Percentiles rank a stretch among this genome's conserved stretches.
Conservation (phyloP, 2,329 filamentous ascomycete species). For the Fusarium sp. region DNA sequence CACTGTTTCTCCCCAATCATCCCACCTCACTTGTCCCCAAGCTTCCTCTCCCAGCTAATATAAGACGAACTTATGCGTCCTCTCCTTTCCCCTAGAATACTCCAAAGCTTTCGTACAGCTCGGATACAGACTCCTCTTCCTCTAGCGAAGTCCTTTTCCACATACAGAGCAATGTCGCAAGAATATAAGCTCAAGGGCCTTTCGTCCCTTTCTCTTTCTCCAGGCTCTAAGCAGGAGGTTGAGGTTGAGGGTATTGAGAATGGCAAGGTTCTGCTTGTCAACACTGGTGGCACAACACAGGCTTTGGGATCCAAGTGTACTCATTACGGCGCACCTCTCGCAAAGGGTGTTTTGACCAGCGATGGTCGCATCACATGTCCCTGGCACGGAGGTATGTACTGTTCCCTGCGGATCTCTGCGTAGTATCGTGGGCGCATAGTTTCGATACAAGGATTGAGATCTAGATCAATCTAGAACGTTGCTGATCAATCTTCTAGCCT, state of each 20-base stretch:
- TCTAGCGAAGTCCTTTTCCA: conserved; percentile 40
- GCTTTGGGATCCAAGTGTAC: conserved; percentile 87
- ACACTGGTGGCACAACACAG: conserved; percentile 79
- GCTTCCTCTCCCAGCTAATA: not conserved
- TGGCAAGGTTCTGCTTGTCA: conserved; percentile 88
- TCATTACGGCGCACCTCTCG: conserved; percentile 92
- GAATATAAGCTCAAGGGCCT: conserved; percentile 82
- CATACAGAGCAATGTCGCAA: conserved; percentile 60
- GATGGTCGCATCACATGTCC: conserved; percentile 90
- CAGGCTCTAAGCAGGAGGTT: conserved; percentile 86
- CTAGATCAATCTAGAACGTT: not conserved
- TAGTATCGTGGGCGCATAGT: not conserved
- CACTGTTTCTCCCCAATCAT: conserved; percentile 12
- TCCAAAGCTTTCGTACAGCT: conserved; percentile 28
- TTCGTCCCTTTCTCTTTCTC: conserved; percentile 77
- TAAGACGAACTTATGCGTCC: conserved; percentile 38
- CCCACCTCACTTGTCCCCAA: conserved; percentile 6
- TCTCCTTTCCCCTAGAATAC: conserved; percentile 7
- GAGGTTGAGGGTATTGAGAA: conserved; percentile 91
- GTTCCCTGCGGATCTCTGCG: not conserved
- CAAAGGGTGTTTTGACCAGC: conserved; percentile 84
- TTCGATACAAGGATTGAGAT: not conserved
- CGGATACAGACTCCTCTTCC: conserved; percentile 24
- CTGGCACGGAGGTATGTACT: conserved; percentile 88
- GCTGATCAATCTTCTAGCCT: conserved; percentile 67